Conservation (phyloP, 2,329 filamentous ascomycete genomes). For the Cytospora leucostoma region DNA sequence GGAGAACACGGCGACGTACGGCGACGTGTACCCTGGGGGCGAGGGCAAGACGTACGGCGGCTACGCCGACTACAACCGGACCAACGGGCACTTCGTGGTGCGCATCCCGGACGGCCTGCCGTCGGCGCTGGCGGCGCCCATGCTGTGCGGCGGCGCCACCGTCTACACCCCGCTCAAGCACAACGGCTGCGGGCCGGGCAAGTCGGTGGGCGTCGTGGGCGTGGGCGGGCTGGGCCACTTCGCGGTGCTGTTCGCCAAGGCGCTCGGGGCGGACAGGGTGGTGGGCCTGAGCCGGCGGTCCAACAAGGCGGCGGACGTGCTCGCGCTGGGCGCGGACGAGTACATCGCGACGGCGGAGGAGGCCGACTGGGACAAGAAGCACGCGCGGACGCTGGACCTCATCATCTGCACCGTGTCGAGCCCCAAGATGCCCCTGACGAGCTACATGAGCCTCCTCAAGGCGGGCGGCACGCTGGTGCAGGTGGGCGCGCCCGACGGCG, state of each 20-base stretch:
- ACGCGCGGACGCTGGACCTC: conserved; percentile 53
- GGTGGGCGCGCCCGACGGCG: conserved; percentile 62
- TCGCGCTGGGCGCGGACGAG: conserved; percentile 58
- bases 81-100: conserved; percentile 46
- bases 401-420: conserved; percentile 58
- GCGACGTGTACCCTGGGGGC: conserved; percentile 49
- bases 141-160: conserved; percentile 71
- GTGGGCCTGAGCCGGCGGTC: conserved; percentile 57
- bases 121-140: conserved; percentile 52
- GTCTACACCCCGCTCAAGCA: conserved; percentile 62
- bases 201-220: conserved; percentile 66
- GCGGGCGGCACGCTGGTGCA: conserved; percentile 64
- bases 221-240: conserved; percentile 70
- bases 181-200: conserved; percentile 66
- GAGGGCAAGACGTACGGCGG: conserved; percentile 61
- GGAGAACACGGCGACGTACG: conserved; percentile 52
- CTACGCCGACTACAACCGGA: conserved; percentile 39
- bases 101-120: conserved; percentile 46
- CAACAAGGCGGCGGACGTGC: conserved; percentile 54
- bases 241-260: conserved; percentile 66
- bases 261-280: conserved; percentile 61
- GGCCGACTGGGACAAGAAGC: conserved; percentile 53
- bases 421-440: conserved; percentile 56
- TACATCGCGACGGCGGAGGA: conserved; percentile 46
- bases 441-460: conserved; percentile 63